Evolutionary conservation across 495 filamentous ascomycete species (phyloP).

Genomic region (Annulohypoxylon bovei): DNA sequence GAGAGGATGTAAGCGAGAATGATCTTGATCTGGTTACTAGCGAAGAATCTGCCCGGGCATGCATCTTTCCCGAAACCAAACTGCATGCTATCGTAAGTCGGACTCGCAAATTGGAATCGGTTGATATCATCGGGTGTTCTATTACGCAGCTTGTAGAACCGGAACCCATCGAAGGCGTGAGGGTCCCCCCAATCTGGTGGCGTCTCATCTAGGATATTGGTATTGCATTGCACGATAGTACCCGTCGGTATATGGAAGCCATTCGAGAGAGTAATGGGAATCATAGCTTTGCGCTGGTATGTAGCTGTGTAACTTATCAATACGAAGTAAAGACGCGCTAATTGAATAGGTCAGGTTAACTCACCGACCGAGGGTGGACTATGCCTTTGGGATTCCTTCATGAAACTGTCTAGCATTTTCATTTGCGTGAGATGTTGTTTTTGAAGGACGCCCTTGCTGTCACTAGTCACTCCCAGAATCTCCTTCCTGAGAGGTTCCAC

Average conservation of each 20-base stretch:
- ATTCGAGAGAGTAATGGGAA: constrained; percentile 50
- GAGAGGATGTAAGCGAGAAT: constrained; percentile 51
- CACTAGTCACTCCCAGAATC: constrained; percentile 51
- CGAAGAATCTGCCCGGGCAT: constrained; percentile 61
- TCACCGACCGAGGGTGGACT: constrained; percentile 52
- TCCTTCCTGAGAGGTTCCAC: constrained; percentile 59
- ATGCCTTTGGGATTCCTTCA: constrained; percentile 60
- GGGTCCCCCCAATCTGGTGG: constrained; percentile 49
- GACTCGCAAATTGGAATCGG: constrained; percentile 56
- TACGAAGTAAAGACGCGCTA: not conserved
- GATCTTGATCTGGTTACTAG: constrained; percentile 57
- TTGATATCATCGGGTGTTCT: constrained; percentile 46
- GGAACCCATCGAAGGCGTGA: constrained; percentile 61
- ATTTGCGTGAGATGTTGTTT: constrained; percentile 54
- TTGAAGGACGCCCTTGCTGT: constrained; percentile 46
- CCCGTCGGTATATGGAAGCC: constrained; percentile 51
- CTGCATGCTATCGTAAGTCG: constrained; percentile 52
- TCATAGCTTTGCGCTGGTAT: constrained; percentile 46
- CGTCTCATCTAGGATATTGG: constrained; percentile 43
- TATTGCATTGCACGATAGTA: constrained; percentile 44
- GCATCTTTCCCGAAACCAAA: constrained; percentile 61
- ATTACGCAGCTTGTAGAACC: constrained; percentile 59
- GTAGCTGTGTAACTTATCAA: constrained; percentile 39
- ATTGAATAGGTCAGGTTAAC: constrained; percentile 18
- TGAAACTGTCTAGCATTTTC: constrained; percentile 62